Evolutionary conservation across 2,329 filamentous ascomycete species (phyloP), one percentile per base, ranked within the genome.

Genomic region (Hypoxylon sp.): DNA sequence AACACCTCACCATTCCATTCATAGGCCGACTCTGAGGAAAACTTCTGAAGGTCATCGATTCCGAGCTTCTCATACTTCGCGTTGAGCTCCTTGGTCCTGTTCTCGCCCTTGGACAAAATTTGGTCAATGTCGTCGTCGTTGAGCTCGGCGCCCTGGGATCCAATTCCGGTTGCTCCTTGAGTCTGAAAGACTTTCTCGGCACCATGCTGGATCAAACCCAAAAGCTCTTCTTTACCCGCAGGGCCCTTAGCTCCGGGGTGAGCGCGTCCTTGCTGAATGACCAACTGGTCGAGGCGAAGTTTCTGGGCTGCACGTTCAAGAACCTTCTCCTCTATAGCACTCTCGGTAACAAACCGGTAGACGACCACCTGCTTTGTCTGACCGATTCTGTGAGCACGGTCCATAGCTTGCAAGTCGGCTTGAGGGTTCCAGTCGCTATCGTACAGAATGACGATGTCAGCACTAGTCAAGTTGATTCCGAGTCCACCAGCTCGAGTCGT

Each of bases 351-450:
- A 69, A 99, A 97, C 58, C 95, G 87, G 79, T 97, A 99, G 3
- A 99, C 95, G 38, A 93, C 85, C 9, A 99, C 95, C 73, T 99
- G 95, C 78, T 99, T 99, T 4, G 92, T 99, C 78, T 99, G 95
- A 33, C 95, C 95, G 68, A 99, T 99, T 78, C 95, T 92, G 78
- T 99, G 95, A 48, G 95, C 95, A 72, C 95, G 91, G 71, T 99
- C 95, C 95, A 99, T 99, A 54, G 95, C 95, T 75, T 99, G 95
- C 58, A 99, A 78, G 86, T 99, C 95, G 15, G 95, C 95, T 76
- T 99, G 95, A 8, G 95, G 95, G 70, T 97, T 98, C 95, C 95
- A 99, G 73, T 99, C 95, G 69, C 93, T 97, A 74, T 99, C 95
- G 71, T 95, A 99, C 5, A 99, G 85, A 24, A 99, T 86, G 56